Evolutionary conservation across 2,329 filamentous ascomycete genomes (phyloP).

Genomic region (Ophiosphaerella narmari): DNA sequence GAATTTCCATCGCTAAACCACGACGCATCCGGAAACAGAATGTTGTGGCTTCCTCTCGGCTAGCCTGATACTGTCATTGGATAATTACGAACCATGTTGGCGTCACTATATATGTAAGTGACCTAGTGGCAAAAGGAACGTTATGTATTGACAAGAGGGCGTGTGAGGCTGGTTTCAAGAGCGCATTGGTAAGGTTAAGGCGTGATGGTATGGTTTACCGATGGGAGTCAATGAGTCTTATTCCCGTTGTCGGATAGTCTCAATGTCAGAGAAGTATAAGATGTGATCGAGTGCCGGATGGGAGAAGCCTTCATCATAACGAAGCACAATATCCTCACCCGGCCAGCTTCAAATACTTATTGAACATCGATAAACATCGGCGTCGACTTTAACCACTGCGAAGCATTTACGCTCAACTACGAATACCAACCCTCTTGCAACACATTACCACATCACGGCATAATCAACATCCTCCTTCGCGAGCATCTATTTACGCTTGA

Average conservation of each 20-base stretch:
- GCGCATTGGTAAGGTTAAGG: conserved; percentile 4
- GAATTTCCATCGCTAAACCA: not conserved
- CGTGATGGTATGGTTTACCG: not conserved
- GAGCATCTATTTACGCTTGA: not conserved
- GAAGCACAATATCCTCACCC: not conserved
- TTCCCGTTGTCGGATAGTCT: no score
- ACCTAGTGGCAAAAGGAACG: not conserved
- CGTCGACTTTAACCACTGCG: no score
- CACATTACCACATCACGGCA: no score
- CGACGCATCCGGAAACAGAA: not conserved
- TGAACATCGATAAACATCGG: no score
- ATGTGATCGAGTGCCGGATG: no score
- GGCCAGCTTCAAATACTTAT: not conserved
- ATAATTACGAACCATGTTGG: not conserved
- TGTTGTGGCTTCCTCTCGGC: not conserved
- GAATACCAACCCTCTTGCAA: no score
- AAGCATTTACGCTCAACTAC: no score
- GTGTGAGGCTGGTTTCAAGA: conserved; percentile 3
- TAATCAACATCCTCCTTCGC: no score
- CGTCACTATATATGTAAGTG: not conserved
- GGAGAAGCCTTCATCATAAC: not conserved
- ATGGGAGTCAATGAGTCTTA: not conserved
- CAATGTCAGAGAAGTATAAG: no score
- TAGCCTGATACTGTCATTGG: conserved; percentile 1
- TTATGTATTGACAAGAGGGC: not conserved